Evolutionary conservation across 2,329 filamentous ascomycete genomes (phyloP), one percentile per base, ranked within the genome.

Genomic region (Fusarium acutatum): DNA sequence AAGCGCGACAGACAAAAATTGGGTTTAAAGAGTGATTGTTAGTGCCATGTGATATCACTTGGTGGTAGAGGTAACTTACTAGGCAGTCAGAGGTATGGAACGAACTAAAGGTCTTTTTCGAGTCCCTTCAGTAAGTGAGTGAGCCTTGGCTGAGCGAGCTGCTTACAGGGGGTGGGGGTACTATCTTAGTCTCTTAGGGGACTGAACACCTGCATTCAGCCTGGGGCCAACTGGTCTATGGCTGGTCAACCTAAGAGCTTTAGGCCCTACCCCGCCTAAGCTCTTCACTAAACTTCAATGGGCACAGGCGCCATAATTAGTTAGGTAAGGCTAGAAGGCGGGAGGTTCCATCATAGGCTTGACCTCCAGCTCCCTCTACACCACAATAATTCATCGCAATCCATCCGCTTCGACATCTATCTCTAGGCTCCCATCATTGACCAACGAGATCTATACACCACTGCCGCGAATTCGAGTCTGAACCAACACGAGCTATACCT

Each of bases 101-200:
- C 47, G 43, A 41, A 52, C 49, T 32, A n/a, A 65, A 41, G 35
- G 41, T 20, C 30, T 32, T 58, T 35, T 50, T 35, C 32, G 24
- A 38, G 24, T 28, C 24, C 18, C 14, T 30, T 34, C 54, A 49
- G 26, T 47, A 20, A 52, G 26, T 54, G 34, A 38, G 50, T 63
- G 65, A 68, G 47, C 49, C 64, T 69, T 63, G 64, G 57, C 63
- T 35, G 49, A 52, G 49, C 13, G n/a, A 35, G 18, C 13, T 54
- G 54, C 32, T 61, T 61, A 56, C 30, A 37, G 22, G 32, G 30
- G 49, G n/a, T 34, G 46, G 46, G 22, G 28, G 46, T 28, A 24
- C 46, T n/a, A n/a, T 49, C 28, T n/a, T 47, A 18, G 13, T 35
- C 18, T 22, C 28, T 32, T 24, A 46, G 37, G n/a, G 38, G 47